A percentile compares a stretch with the other conserved stretches of the same genome.
Conservation (phyloP, 345 rosid genomes). For the Dipteronia sinensis region DNA sequence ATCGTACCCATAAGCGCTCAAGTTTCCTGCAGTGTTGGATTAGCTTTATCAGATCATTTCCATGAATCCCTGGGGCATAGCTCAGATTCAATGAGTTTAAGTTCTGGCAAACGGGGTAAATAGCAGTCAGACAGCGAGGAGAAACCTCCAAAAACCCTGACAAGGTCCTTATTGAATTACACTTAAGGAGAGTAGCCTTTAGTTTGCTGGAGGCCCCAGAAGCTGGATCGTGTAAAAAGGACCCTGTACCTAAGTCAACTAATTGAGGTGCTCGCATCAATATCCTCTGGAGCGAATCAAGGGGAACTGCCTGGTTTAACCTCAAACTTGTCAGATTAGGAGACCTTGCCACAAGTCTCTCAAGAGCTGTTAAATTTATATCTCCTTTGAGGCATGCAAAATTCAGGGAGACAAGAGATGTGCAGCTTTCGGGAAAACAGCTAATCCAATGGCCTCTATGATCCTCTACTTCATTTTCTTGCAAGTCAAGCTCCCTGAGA, state of each 20-base stretch:
- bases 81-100: slow-evolving; percentile 80
- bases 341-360: slow-evolving; percentile 90
- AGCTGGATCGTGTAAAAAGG: slow-evolving; percentile 67
- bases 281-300: slow-evolving; percentile 66
- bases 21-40: slow-evolving; percentile 68
- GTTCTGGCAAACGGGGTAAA: slow-evolving; percentile 59
- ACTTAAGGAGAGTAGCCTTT: slow-evolving; percentile 45
- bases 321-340: slow-evolving; percentile 84
- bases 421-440: slow-evolving; percentile 77
- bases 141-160: slow-evolving; percentile 88
- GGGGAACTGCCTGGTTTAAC: slow-evolving; percentile 76
- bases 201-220: slow-evolving; percentile 57
- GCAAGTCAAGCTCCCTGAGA: slow-evolving; percentile 93
- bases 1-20: slow-evolving; percentile 81
- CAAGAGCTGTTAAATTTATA: slow-evolving; percentile 67
- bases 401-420: slow-evolving; percentile 78
- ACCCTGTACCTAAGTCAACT: slow-evolving; percentile 87
- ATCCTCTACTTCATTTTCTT: slow-evolving; percentile 97
- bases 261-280: slow-evolving; percentile 70
- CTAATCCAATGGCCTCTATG: slow-evolving; percentile 92
- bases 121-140: slow-evolving; percentile 59
- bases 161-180: slow-evolving; percentile 67
- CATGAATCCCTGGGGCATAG: slow-evolving; percentile 75
- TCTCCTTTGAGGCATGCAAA: slow-evolving; percentile 96
- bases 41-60: slow-evolving; percentile 60